Evolutionary conservation across 2,329 filamentous ascomycete genomes (phyloP).

Genomic region (Escovopsis weberi): DNA sequence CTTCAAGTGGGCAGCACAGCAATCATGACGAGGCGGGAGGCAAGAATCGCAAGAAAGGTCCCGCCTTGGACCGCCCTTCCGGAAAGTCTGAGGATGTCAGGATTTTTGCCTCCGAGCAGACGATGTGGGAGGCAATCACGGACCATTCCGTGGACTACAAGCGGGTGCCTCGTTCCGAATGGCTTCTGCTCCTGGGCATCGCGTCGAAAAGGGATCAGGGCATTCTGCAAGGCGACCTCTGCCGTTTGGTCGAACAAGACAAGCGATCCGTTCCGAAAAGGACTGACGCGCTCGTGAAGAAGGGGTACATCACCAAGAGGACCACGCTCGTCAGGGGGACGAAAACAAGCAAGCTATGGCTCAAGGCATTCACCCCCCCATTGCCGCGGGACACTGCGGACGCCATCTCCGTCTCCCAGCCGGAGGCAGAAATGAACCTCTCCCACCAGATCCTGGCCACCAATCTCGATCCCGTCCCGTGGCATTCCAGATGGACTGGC

Average conservation of each 20-base stretch:
- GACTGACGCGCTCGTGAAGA: conserved; percentile 42
- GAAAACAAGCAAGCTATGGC: conserved; percentile 49
- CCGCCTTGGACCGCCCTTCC: too few relatives aligned
- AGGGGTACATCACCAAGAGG: conserved; percentile 48
- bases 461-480: conserved; percentile 39
- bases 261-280: conserved; percentile 49
- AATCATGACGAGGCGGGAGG: background rate
- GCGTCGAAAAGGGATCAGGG: conserved; percentile 38
- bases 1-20: background rate
- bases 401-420: conserved; percentile 7
- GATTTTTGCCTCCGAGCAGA: conserved; percentile 37
- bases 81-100: conserved; percentile 8
- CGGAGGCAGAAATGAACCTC: conserved; percentile 22
- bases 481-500: conserved; percentile 41
- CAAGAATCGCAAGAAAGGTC: background rate
- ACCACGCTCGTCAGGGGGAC: conserved; percentile 42
- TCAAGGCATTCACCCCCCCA: conserved; percentile 38
- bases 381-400: conserved; percentile 19
- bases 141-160: conserved; percentile 46
- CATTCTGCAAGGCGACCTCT: conserved; percentile 46
- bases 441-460: conserved; percentile 24
- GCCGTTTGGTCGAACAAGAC: conserved; percentile 43
- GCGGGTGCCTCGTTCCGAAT: conserved; percentile 42
- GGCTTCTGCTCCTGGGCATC: conserved; percentile 43
- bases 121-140: conserved; percentile 44